Base-by-base conservation (phyloP, 139 green algal genomes). In the Chlorella sp. region DNA sequence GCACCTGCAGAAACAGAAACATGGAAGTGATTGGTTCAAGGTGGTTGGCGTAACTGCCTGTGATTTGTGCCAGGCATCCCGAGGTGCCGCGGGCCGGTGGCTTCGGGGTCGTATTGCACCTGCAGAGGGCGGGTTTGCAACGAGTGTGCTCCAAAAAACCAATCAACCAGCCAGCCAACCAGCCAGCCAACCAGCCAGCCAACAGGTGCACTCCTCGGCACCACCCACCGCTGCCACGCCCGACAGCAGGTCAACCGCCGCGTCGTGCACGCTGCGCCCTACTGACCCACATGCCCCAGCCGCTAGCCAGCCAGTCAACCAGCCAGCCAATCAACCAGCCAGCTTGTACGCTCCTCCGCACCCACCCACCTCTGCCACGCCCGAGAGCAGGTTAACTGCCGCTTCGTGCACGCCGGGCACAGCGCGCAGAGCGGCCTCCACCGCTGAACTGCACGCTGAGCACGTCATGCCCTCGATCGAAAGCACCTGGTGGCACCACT, bases 31-130 rank as follows among this genome's bases (percentile, higher is more conserved):
- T n/a, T n/a, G n/a, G n/a, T n/a, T n/a, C n/a, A n/a, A n/a, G n/a
- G n/a, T n/a, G n/a, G n/a, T n/a, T n/a, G n/a, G n/a, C n/a, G n/a
- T n/a, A n/a, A n/a, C n/a, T n/a, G n/a, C n/a, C n/a, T n/a, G n/a
- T n/a, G n/a, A n/a, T n/a, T n/a, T n/a, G n/a, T n/a, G n/a, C n/a
- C n/a, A n/a, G n/a, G n/a, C n/a, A n/a, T n/a, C n/a, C n/a, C n/a
- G n/a, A 98, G 69, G 43, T 92, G 83, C 1, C 96, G 87, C 0
- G 96, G 93, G 0, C 95, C 95, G 3, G 85, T 90, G 19, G 79
- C 20, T 48, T 92, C 90, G 17, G 93, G 90, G 76, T 96, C 87
- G 76, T 90, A 96, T 8, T 77, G n/a, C 9, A 95, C 86, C 80
- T 94, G 85, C 84, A 86, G 26, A 38, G 30, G 54, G 26, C n/a